Evolutionary conservation across 768 basidiomycete species (phyloP).

Genomic region (Pholiota molesta): DNA sequence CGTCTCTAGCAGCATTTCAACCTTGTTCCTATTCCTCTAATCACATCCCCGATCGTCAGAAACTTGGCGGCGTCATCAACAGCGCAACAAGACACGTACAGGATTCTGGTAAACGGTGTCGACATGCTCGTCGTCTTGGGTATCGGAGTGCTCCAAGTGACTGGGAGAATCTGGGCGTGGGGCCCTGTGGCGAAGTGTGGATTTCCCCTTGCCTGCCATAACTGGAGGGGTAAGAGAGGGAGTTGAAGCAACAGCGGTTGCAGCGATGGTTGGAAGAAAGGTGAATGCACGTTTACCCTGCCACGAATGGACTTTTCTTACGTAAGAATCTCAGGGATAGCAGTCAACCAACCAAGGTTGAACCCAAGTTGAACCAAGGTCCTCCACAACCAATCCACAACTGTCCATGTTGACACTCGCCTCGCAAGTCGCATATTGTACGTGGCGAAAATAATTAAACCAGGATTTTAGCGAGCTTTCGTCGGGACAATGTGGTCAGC

Average conservation of each 20-base stretch:
- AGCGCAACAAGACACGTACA: constrained; percentile 36
- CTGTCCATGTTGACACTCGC: not conserved
- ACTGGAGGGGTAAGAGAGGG: constrained; percentile 26
- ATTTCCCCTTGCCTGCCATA: constrained; percentile 35
- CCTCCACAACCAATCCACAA: too few species aligned
- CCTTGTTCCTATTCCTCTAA: constrained; percentile 57
- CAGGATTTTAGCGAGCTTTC: constrained; percentile 8
- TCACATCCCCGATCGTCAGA: constrained; percentile 1
- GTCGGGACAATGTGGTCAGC: not conserved
- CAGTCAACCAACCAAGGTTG: too few species aligned
- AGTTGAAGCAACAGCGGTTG: constrained; percentile 11
- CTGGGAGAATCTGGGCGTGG: constrained; percentile 21
- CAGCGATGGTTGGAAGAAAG: constrained; percentile 16
- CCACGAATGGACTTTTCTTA: constrained; percentile 22
- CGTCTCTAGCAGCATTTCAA: constrained; percentile 67
- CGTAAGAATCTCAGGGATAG: constrained; percentile 15
- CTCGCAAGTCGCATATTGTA: not conserved
- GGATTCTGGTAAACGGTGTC: constrained; percentile 51
- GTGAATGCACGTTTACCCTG: constrained; percentile 10
- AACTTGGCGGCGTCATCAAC: not conserved
- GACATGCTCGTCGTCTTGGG: constrained; percentile 57
- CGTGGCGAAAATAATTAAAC: constrained; percentile 3
- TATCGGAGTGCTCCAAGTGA: constrained; percentile 29
- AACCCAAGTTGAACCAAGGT: too few species aligned
- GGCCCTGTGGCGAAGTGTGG: constrained; percentile 24